A percentile compares a stretch with the other conserved stretches of the same genome.
phyloP scores from a whole-genome alignment of 768 basidiomycete genomes.

The Crassisporium funariophilum region DNA sequence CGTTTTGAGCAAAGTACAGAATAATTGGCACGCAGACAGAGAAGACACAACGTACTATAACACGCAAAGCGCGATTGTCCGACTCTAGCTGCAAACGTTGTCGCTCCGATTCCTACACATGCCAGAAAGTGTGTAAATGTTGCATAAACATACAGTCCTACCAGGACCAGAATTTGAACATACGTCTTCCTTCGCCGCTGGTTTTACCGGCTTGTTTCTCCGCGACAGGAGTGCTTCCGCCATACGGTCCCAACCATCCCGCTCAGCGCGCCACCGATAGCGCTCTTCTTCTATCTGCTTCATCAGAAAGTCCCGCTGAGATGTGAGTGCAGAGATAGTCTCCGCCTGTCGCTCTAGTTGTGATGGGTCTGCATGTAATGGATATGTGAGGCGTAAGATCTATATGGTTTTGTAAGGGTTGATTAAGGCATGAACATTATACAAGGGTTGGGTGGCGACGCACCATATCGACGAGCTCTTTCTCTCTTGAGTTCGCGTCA shows the following conservation, averaged over 20 bases:
- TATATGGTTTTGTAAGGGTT: slow-evolving; percentile 27
- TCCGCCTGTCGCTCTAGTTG: slow-evolving; percentile 63
- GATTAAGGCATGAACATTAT: neutral
- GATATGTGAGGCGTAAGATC: slow-evolving; percentile 50
- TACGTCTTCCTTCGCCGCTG: slow-evolving; percentile 43
- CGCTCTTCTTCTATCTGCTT: slow-evolving; percentile 57
- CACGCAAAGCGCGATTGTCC: slow-evolving; percentile 63
- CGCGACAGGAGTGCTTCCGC: slow-evolving; percentile 66
- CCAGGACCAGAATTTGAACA: slow-evolving; percentile 1
- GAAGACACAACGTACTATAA: slow-evolving; percentile 48
- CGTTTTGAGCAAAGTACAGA: neutral
- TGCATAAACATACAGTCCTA: slow-evolving; percentile 7
- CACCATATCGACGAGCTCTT: slow-evolving; percentile 62
- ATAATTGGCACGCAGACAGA: neutral
- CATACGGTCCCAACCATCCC: slow-evolving; percentile 63
- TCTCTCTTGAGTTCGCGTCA: slow-evolving; percentile 39
- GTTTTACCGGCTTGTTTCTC: slow-evolving; percentile 42
- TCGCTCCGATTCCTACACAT: slow-evolving; percentile 55
- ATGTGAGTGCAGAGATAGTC: slow-evolving; percentile 54
- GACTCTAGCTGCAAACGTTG: slow-evolving; percentile 51
- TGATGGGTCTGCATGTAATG: slow-evolving; percentile 37
- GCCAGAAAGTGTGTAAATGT: neutral
- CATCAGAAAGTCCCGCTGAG: slow-evolving; percentile 61
- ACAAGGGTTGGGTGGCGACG: slow-evolving; percentile 11
- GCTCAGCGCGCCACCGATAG: slow-evolving; percentile 63